These are phyloP conservation scores for Fomitopsis schrenkii DNA, from an alignment of 1,284 basidiomycete genomes.

Conservation along the genomic window DNA sequence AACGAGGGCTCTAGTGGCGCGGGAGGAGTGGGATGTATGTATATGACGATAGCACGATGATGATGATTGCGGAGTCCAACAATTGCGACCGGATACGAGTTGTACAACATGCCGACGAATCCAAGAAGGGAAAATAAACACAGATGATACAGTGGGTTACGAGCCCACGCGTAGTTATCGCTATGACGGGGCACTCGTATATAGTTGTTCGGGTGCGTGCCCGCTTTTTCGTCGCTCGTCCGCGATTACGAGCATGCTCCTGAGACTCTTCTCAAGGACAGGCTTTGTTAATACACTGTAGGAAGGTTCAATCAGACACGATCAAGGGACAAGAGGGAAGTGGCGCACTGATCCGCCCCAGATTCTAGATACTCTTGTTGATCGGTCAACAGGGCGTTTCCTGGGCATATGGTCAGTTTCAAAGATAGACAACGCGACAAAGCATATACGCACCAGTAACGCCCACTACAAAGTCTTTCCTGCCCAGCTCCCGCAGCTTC, in stretches of 20 bases:
- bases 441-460: conserved; percentile 54
- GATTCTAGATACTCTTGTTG: conserved; percentile 75
- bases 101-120: background rate
- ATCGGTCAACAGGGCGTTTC: conserved; percentile 64
- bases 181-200: background rate
- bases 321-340: background rate
- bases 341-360: conserved; percentile 71
- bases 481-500: conserved; percentile 62
- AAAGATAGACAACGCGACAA: conserved; percentile 11
- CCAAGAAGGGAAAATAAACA: background rate
- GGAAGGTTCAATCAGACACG: conserved; percentile 2
- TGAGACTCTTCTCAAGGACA: conserved; percentile 33
- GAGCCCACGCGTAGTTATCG: background rate
- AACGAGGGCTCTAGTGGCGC: no score
- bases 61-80: background rate
- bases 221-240: conserved; percentile 27
- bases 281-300: conserved; percentile 39
- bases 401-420: conserved; percentile 24
- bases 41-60: conserved; percentile 2
- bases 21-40: background rate
- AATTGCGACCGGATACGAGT: background rate
- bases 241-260: conserved; percentile 30
- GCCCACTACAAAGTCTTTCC: conserved; percentile 75
- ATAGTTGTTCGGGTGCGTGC: conserved; percentile 6
- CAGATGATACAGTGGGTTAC: background rate